Conservation (phyloP, 2,329 filamentous ascomycete species). For the Fusarium illudens region DNA sequence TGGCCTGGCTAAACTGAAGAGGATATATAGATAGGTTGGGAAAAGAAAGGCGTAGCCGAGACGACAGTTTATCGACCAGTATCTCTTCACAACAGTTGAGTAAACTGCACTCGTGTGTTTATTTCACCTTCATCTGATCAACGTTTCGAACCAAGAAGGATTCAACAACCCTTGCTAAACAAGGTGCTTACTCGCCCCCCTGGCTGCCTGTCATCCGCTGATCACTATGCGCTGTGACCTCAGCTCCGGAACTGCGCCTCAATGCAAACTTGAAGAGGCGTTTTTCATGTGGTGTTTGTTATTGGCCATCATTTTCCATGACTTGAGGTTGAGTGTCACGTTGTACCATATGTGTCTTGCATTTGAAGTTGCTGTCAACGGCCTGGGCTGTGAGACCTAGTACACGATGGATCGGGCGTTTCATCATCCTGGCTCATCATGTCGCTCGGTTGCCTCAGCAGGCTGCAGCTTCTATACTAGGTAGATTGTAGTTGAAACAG, state of each 20-base stretch:
- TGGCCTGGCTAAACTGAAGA: neutral
- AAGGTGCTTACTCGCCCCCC: neutral
- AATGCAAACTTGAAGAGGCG: neutral
- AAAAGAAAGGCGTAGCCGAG: neutral
- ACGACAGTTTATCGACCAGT: neutral
- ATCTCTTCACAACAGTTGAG: neutral
- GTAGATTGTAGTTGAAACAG: too few relatives aligned
- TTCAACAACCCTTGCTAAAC: neutral
- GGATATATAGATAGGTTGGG: neutral
- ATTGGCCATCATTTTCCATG: neutral
- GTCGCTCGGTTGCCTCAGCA: neutral
- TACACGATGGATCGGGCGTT: neutral
- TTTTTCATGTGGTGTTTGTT: neutral
- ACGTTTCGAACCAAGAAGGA: slow-evolving; percentile 1
- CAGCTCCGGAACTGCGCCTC: neutral
- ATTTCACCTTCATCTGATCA: neutral
- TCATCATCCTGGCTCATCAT: neutral
- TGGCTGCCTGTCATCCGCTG: neutral
- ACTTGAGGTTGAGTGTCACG: neutral
- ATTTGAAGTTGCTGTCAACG: neutral
- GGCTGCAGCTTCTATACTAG: neutral
- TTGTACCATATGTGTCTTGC: neutral
- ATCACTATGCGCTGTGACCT: neutral
- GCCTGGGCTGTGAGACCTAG: neutral
- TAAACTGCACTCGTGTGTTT: neutral